Evolutionary conservation across 2,329 filamentous ascomycete genomes (phyloP), one percentile per base, ranked within the genome.

Genomic region (Lasiodiplodia gonubiensis): DNA sequence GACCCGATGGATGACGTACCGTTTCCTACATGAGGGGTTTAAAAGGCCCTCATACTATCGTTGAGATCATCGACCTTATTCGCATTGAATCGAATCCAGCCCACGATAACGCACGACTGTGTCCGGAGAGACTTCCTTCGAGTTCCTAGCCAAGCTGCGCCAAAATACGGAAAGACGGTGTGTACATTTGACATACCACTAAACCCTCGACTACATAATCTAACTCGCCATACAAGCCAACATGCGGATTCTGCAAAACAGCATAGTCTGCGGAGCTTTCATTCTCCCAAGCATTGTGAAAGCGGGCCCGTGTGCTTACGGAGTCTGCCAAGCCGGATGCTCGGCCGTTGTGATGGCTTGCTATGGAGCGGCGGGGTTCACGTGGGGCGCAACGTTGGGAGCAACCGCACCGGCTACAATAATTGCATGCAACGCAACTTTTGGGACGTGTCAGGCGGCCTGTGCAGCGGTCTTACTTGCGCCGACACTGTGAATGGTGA

Each of bases 311-410:
- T 35, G 71, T 2, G 76, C 72, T 10, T 85, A 86, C 68, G 83
- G 79, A 0, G 59, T 81, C 3, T 86, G 83, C 57, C 83, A 86
- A 72, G 78, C 79, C 0, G 83, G 83, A 4, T 86, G 83, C 49
- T 72, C 82, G 0, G 70, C 68, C 0, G 71, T 85, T 0, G 83
- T 82, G 0, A 80, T 79, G 71, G 81, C 82, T 0, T 86, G 83
- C 68, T 85, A 85, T 64, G 37, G 72, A 1, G 83, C 79, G 7
- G 82, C 78, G 0, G 82, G 83, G 0, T 75, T 72, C 49, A 79
- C 79, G 2, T 85, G 76, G 75, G 82, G 82, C 0, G 79, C 79
- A 0, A 81, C 76, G 0, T 4, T 76, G 0, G 80, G 75, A 3
- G 74, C 75, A 0, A 72, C 75, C 1, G 81, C 82, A 3, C 80